phyloP scores from a whole-genome alignment of 768 basidiomycete genomes.

The Leccinellum albellum region DNA sequence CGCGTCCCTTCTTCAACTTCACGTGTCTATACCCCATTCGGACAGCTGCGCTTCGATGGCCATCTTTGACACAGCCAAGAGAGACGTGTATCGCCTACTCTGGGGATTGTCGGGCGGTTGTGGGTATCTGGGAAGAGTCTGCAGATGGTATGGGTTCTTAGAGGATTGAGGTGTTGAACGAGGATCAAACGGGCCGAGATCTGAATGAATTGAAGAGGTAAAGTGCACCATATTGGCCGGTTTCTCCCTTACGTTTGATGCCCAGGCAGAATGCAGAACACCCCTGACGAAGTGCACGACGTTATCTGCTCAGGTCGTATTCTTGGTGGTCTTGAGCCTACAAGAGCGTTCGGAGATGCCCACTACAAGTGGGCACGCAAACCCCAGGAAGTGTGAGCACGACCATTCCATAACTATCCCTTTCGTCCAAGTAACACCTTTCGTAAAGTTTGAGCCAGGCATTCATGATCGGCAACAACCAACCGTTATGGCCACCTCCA shows the following conservation, averaged over 20 bases:
- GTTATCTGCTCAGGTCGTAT: slow-evolving; percentile 81
- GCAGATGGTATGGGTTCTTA: slow-evolving; percentile 68
- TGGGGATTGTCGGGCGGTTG: slow-evolving; percentile 94
- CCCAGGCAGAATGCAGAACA: slow-evolving; percentile 72
- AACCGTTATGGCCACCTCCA: slow-evolving; percentile 56
- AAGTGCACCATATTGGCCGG: slow-evolving; percentile 7
- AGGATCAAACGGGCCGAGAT: slow-evolving; percentile 95
- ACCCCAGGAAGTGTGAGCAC: slow-evolving; percentile 64
- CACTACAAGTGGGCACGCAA: slow-evolving; percentile 83
- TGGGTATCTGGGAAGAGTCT: slow-evolving; percentile 81
- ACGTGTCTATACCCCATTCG: slow-evolving; percentile 21
- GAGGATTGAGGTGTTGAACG: slow-evolving; percentile 90
- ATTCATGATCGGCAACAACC: slow-evolving; percentile 62
- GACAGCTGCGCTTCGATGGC: slow-evolving; percentile 92
- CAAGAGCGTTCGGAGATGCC: slow-evolving; percentile 84
- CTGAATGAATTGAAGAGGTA: slow-evolving; percentile 80
- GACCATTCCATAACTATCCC: neutral
- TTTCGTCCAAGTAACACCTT: neutral
- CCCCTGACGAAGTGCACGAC: slow-evolving; percentile 62
- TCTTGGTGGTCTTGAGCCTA: slow-evolving; percentile 84
- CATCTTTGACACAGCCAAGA: slow-evolving; percentile 78
- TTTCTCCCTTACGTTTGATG: slow-evolving; percentile 1
- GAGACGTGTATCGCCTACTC: slow-evolving; percentile 88
- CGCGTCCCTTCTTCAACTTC: neutral
- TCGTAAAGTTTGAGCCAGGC: slow-evolving; percentile 52